Evolutionary conservation across 768 basidiomycete species (phyloP).

Genomic region (Boletus pseudo-olivaceus): DNA sequence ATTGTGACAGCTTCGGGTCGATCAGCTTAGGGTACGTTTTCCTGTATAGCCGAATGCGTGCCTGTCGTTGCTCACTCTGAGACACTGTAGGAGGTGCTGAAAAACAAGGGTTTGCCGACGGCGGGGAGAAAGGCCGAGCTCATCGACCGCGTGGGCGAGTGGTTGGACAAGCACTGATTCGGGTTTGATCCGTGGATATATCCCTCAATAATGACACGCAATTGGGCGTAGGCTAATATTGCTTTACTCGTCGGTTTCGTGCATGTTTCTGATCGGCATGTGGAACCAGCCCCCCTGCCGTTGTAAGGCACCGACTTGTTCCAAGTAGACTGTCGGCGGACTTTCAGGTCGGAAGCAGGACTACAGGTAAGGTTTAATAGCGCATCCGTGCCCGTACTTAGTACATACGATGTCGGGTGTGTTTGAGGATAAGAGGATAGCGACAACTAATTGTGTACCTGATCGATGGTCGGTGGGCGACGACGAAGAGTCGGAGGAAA

Average conservation of each 20-base stretch:
- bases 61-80: not conserved
- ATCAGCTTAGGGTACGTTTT: conserved; percentile 66
- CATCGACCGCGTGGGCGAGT: conserved; percentile 60
- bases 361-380: not conserved
- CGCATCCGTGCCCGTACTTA: not conserved
- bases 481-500: not conserved
- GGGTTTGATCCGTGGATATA: not conserved
- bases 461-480: not conserved
- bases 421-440: not conserved
- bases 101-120: conserved; percentile 54
- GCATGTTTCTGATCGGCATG: conserved; percentile 4
- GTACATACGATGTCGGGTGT: not conserved
- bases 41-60: not conserved
- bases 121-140: conserved; percentile 76
- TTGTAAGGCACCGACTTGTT: not conserved
- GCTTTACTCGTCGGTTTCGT: not conserved
- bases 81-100: conserved; percentile 61
- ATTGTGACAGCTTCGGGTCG: conserved; percentile 59
- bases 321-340: not conserved
- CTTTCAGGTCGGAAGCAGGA: not conserved
- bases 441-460: not conserved
- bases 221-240: not conserved
- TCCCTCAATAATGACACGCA: not conserved
- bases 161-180: conserved; percentile 43
- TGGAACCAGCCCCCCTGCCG: not conserved